Conservation (phyloP, 768 basidiomycete species). For the Amanita phalloides region DNA sequence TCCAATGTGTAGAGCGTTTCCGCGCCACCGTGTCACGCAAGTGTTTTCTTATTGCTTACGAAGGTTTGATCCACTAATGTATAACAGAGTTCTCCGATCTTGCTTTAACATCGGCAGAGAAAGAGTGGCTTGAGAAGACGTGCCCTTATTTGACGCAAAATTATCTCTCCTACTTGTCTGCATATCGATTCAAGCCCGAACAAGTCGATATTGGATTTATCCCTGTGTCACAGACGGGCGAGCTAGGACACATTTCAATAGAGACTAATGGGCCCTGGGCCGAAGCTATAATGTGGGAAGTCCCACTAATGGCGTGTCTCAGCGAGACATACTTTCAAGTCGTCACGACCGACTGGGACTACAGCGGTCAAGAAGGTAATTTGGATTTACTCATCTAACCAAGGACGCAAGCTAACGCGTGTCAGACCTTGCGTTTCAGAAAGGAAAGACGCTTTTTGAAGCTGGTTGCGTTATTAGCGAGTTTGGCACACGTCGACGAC, state of each 20-base stretch:
- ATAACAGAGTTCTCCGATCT: constrained; percentile 58
- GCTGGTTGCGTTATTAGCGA: constrained; percentile 70
- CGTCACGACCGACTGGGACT: constrained; percentile 72
- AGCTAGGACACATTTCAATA: constrained; percentile 60
- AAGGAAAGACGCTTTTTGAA: constrained; percentile 52
- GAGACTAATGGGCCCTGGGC: constrained; percentile 64
- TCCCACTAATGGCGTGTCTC: constrained; percentile 86
- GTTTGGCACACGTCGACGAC: constrained; percentile 77
- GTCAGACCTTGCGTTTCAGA: constrained; percentile 61
- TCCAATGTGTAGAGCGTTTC: constrained; percentile 51
- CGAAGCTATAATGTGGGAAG: constrained; percentile 91
- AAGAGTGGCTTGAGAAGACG: constrained; percentile 45
- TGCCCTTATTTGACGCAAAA: constrained; percentile 66
- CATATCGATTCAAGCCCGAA: constrained; percentile 63
- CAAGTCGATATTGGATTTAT: constrained; percentile 60
- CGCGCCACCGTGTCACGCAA: constrained; percentile 43
- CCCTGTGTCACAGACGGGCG: constrained; percentile 39
- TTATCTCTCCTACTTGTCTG: constrained; percentile 71
- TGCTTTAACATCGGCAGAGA: constrained; percentile 48
- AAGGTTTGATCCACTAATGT: neutral
- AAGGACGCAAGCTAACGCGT: neutral
- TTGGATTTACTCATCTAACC: neutral
- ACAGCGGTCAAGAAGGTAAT: constrained; percentile 71
- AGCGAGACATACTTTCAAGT: constrained; percentile 82
- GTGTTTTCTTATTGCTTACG: constrained; percentile 2